phyloP scores from a whole-genome alignment of 805 yeast genomes.

The Suhomyces pyralidae region DNA sequence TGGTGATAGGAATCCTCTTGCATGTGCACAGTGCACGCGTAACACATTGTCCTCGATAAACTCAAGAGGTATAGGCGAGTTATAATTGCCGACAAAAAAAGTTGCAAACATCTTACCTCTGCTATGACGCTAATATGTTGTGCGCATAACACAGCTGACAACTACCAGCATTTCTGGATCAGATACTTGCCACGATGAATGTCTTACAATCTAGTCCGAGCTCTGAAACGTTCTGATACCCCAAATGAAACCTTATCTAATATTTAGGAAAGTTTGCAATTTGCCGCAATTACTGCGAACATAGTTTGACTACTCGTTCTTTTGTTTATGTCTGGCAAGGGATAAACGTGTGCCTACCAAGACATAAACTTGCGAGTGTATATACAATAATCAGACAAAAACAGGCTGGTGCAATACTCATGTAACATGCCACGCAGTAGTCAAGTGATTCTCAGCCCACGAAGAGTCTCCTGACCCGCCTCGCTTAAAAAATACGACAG shows the following conservation, averaged over 20 bases:
- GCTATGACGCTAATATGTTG: neutral
- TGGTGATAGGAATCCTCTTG: no score
- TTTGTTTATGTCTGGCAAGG: neutral
- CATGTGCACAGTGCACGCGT: neutral
- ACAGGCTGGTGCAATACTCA: neutral
- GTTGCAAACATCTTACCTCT: neutral
- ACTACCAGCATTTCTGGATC: neutral
- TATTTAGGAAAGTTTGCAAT: no score
- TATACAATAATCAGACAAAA: neutral
- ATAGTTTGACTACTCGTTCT: neutral
- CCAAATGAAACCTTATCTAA: neutral
- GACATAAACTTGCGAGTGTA: neutral
- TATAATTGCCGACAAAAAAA: neutral
- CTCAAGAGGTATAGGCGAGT: neutral
- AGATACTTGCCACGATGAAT: neutral
- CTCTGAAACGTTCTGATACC: neutral
- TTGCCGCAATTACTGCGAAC: neutral
- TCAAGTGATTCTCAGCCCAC: neutral
- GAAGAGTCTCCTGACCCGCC: neutral
- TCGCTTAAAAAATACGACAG: neutral
- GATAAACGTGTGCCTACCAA: neutral
- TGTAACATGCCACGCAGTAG: neutral
- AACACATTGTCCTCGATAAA: no score
- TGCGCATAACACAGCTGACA: neutral
- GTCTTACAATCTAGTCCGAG: neutral